These are phyloP conservation scores for Lentinula guzmanii DNA, from an alignment of 768 basidiomycete species.

Conservation along the genomic window DNA sequence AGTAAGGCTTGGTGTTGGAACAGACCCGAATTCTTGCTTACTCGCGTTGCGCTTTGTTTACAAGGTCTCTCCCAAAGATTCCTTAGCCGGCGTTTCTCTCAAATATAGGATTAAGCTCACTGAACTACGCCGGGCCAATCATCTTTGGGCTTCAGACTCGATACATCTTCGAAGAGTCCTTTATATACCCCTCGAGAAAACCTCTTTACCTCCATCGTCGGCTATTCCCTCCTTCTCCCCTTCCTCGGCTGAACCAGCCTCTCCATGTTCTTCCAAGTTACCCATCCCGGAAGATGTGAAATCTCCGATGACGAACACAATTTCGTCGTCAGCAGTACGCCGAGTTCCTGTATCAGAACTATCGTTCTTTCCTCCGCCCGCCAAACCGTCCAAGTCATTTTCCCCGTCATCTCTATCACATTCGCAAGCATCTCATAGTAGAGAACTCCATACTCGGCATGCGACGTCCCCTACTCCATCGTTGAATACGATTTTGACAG, in stretches of 20 bases:
- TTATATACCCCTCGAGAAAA: conserved; percentile 69
- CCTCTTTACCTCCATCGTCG: conserved; percentile 25
- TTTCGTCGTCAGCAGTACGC: conserved; percentile 26
- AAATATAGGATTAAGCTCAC: conserved; percentile 84
- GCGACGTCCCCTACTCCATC: conserved; percentile 21
- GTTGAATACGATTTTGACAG: conserved; percentile 36
- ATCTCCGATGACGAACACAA: not conserved
- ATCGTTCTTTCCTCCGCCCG: conserved; percentile 50
- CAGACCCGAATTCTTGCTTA: not conserved
- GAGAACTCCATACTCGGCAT: conserved; percentile 9
- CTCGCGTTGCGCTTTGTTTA: not conserved
- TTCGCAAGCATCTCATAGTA: conserved; percentile 8
- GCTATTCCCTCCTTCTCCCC: not conserved
- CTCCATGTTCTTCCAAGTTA: not conserved
- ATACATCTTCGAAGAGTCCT: conserved; percentile 83
- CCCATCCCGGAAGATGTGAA: not conserved
- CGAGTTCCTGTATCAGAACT: conserved; percentile 46
- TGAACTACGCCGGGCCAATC: conserved; percentile 81
- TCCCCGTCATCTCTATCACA: conserved; percentile 3
- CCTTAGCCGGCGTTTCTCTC: conserved; percentile 81
- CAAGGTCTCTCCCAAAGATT: conserved; percentile 70
- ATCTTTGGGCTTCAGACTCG: conserved; percentile 89
- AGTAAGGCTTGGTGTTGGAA: conserved; percentile 7
- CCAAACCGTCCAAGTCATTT: conserved; percentile 11
- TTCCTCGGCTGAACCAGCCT: not conserved